phyloP scores from a whole-genome alignment of 2,329 filamentous ascomycete genomes.

The Helicocarpus griseus region DNA sequence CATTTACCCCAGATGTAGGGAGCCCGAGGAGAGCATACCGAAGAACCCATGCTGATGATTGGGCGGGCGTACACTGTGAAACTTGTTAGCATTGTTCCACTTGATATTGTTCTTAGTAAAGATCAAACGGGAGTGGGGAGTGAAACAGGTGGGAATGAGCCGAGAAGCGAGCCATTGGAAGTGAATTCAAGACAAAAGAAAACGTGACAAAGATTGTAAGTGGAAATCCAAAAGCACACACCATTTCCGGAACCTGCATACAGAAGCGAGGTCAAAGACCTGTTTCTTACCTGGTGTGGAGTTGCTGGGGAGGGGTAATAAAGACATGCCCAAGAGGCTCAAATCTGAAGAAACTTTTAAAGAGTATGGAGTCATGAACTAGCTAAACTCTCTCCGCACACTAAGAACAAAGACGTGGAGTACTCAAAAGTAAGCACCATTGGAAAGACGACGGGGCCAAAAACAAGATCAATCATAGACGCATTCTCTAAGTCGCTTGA shows the following conservation, averaged over 20 bases:
- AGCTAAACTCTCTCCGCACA: background rate
- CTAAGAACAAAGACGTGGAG: too few species aligned
- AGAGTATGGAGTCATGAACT: background rate
- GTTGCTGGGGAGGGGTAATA: background rate
- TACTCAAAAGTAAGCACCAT: too few species aligned
- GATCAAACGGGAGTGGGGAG: background rate
- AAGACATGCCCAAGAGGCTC: background rate
- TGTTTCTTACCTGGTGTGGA: background rate
- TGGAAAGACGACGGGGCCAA: too few species aligned
- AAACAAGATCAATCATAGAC: too few species aligned
- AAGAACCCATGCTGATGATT: background rate
- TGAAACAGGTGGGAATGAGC: background rate
- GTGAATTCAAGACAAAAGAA: background rate
- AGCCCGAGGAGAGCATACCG: background rate
- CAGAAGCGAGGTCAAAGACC: background rate
- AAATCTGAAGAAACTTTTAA: too few species aligned
- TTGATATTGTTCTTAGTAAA: slow-evolving; percentile 3
- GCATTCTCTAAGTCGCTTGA: too few species aligned
- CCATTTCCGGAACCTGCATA: background rate
- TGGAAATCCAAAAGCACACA: background rate
- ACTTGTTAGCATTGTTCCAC: background rate
- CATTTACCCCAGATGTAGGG: background rate
- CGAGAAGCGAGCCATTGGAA: background rate
- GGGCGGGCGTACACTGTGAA: background rate
- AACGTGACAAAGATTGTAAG: background rate